These are phyloP conservation scores for Neostapfia colusana DNA, from an alignment of 176 grass and related monocot species.

Conservation along the genomic window DNA sequence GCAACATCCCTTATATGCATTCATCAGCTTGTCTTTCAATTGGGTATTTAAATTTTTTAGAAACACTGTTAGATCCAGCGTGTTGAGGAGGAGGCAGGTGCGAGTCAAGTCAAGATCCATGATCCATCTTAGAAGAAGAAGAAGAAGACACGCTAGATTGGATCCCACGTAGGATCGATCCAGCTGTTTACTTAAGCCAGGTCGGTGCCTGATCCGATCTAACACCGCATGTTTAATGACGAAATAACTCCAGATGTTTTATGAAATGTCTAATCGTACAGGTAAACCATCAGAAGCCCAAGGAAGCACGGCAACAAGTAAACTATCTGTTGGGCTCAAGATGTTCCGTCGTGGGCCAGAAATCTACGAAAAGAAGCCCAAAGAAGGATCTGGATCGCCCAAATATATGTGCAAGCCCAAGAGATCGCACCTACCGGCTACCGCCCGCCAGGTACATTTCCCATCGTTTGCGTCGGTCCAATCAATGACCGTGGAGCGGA, in stretches of 20 bases:
- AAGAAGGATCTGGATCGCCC: too few relatives aligned
- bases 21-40: too few relatives aligned
- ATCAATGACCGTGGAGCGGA: not conserved
- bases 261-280: not conserved
- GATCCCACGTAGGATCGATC: not conserved
- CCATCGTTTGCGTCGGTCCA: not conserved
- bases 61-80: too few relatives aligned
- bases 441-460: not conserved
- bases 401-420: not conserved
- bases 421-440: not conserved
- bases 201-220: slow-evolving; percentile 1
- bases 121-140: not conserved
- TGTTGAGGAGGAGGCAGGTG: too few relatives aligned
- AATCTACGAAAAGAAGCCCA: too few relatives aligned
- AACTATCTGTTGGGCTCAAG: too few relatives aligned
- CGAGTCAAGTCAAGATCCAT: not conserved
- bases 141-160: not conserved
- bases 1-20: too few relatives aligned
- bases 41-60: too few relatives aligned
- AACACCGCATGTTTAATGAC: not conserved
- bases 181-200: not conserved
- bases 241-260: not conserved
- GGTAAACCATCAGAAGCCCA: too few relatives aligned
- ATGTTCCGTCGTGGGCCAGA: too few relatives aligned
- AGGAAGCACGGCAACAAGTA: too few relatives aligned